A percentile compares a stretch with the other conserved stretches of the same genome.
These are phyloP conservation scores for Arxiozyma slooffiae DNA, from an alignment of 1,139 yeast species.

Conservation along the genomic window DNA sequence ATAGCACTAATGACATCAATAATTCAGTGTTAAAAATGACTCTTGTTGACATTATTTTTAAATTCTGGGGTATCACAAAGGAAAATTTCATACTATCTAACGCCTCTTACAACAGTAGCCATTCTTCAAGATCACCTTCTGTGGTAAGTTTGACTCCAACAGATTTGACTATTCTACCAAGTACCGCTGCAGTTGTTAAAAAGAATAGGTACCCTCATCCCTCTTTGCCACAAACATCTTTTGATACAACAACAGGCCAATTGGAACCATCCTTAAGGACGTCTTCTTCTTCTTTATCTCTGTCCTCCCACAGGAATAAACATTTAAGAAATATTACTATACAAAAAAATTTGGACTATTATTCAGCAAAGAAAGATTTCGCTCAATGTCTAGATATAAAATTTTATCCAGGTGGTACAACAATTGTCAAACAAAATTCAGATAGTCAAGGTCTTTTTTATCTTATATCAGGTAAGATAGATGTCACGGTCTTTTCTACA, in stretches of 20 bases:
- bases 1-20: slow-evolving; percentile 30
- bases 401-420: slow-evolving; percentile 44
- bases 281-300: neutral
- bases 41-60: slow-evolving; percentile 65
- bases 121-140: slow-evolving; percentile 7
- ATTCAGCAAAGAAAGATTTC: slow-evolving; percentile 52
- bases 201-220: neutral
- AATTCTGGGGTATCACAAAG: slow-evolving; percentile 57
- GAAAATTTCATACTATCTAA: slow-evolving; percentile 23
- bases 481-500: slow-evolving; percentile 38
- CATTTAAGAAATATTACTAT: neutral
- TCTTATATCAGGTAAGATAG: slow-evolving; percentile 67
- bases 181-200: neutral
- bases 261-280: neutral
- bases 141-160: slow-evolving; percentile 6
- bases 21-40: slow-evolving; percentile 63
- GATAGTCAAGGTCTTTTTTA: slow-evolving; percentile 67
- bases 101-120: slow-evolving; percentile 1
- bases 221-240: neutral
- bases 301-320: neutral
- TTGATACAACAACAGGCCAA: neutral
- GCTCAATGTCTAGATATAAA: slow-evolving; percentile 52
- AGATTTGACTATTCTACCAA: slow-evolving; percentile 2
- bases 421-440: slow-evolving; percentile 54
- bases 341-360: slow-evolving; percentile 32